Base-by-base conservation (phyloP, 345 rosid species). In the Camelina laxa region DNA sequence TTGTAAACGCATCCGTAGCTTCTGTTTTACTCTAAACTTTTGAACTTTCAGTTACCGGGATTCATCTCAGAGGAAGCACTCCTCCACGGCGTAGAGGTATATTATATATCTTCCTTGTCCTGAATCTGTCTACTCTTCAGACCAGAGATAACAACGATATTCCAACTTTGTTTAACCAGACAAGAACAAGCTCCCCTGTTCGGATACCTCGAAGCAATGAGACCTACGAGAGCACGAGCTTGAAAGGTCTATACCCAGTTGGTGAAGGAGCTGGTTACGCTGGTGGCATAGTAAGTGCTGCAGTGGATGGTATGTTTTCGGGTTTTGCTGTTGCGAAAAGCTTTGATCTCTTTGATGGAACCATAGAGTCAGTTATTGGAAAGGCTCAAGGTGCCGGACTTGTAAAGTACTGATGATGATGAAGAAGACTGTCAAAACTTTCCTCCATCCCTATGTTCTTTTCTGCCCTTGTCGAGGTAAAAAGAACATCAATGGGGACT, bases 251-350 rank as follows among this genome's bases (percentile, higher is more conserved):
- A 16, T 95, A 95, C 72, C 97, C 96, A 35, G 79, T 89, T 30
- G 99, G 99, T 33, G 99, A 95, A 89, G 99, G 99, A 79, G 99
- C 97, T 70, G 99, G 99, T 30, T 95, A 95, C 72, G 97, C 99
- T 22, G 97, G 99, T 67, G 97, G 99, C 27, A 95, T 95, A 70
- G 96, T 95, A 27, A 95, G 97, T 82, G 97, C 99, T 13, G 99
- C 97, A 60, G 97, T 87, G 35, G 99, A 95, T 76, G 99, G 99
- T 74, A 88, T 91, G 96, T 84, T 84, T 62, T 85, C 88, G 0
- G 99, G 96, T 78, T 86, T 95, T 58, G 88, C 90, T 0, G 97
- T 87, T 64, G 99, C 99, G 6, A 90, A 91, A 75, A 68, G 79
- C 42, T 83, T 88, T 36, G 83, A 70, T 73, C 77, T 94, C 62